phyloP scores from a whole-genome alignment of 148 eudicot genomes.

The Amaranthus hypochondriacus region DNA sequence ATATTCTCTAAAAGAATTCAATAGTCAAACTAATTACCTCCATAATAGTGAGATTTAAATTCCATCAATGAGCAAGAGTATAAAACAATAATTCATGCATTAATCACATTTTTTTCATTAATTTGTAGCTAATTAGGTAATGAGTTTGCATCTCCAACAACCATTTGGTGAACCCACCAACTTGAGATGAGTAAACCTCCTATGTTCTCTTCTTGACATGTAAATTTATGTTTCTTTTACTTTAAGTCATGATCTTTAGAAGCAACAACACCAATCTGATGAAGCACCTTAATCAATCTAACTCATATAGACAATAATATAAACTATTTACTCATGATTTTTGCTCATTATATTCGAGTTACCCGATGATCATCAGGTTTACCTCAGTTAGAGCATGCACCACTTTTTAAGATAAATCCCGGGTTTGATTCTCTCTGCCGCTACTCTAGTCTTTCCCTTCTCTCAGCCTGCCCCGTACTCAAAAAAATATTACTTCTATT shows the following conservation, averaged over 20 bases:
- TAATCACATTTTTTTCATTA: not conserved
- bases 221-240: slow-evolving; percentile 40
- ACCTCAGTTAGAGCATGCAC: too few relatives aligned
- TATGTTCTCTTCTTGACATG: not conserved
- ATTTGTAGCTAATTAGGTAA: slow-evolving; percentile 30
- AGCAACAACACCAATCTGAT: slow-evolving; percentile 41
- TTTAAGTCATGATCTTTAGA: slow-evolving; percentile 48
- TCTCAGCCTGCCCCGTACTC: too few relatives aligned
- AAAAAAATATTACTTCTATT: not conserved
- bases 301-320: not conserved
- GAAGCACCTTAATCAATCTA: slow-evolving; percentile 21
- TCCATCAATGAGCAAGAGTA: too few relatives aligned
- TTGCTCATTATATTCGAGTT: slow-evolving; percentile 16
- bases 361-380: slow-evolving; percentile 36
- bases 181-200: slow-evolving; percentile 14
- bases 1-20: too few relatives aligned
- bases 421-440: too few relatives aligned
- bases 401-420: too few relatives aligned
- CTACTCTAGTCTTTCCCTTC: too few relatives aligned
- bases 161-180: slow-evolving; percentile 66
- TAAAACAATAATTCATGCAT: too few relatives aligned
- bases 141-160: slow-evolving; percentile 63
- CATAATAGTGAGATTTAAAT: too few relatives aligned
- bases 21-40: too few relatives aligned
- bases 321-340: slow-evolving; percentile 11